Evolutionary conservation across 1,284 basidiomycete species (phyloP), one percentile per base, ranked within the genome.

Genomic region (Xanthoconium separans): DNA sequence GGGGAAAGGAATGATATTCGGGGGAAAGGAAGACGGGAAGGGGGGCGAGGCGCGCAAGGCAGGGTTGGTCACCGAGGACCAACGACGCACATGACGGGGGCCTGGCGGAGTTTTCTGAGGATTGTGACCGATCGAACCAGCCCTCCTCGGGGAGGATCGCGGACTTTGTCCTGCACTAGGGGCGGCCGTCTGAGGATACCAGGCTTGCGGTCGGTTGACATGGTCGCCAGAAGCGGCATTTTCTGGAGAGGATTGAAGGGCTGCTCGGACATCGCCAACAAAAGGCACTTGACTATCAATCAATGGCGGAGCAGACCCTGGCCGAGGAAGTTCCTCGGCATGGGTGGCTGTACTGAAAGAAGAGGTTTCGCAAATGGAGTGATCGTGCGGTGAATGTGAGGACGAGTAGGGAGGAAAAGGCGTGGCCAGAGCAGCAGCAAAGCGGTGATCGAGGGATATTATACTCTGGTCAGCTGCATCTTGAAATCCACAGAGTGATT

Each of bases 71-170:
- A 66, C 68, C 48, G 68, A 67, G 45, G 65, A 67, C 65, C 65
- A 67, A 51, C 65, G 68, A 50, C 65, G 65, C 11, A 69, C 54
- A 31, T 67, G 68, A 66, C 66, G 65, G 56, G 65, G 62, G 52
- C 54, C 30, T 43, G 48, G 61, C 58, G 68, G 63, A 56, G 65
- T 65, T 62, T 57, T 68, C 55, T 67, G 63, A 4, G 65, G 53
- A 58, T 60, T 69, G 56, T 69, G 64, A 8, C 67, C 65, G 67
- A 66, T 69, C 64, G 64, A 68, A 43, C 65, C 64, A 55, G 67
- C 65, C 67, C 64, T 66, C 56, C 59, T 69, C 39, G 54, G 64
- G 67, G 56, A 69, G 63, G 64, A 68, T 64, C 66, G 64, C 66
- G 64, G 64, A 65, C 66, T 65, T 66, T 52, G 66, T 16, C 56